Conservation (phyloP, 1,284 basidiomycete species). For the Amylostereum chailletii region DNA sequence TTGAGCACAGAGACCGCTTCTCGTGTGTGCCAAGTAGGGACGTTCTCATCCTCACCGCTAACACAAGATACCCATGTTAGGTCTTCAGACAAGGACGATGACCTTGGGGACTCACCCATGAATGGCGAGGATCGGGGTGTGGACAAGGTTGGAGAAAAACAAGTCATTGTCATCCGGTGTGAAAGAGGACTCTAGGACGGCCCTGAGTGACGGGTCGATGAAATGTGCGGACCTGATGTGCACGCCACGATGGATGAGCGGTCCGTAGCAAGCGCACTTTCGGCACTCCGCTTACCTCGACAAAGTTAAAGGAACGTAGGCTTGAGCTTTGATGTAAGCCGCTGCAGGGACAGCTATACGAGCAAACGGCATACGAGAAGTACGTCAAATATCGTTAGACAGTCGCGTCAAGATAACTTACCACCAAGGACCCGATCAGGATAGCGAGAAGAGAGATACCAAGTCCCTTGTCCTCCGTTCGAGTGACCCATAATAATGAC, state of each 20-base stretch:
- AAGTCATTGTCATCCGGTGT: slow-evolving; percentile 84
- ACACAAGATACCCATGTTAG: background rate
- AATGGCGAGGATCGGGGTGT: slow-evolving; percentile 64
- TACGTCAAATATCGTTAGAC: too few relatives aligned
- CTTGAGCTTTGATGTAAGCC: slow-evolving; percentile 77
- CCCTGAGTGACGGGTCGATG: slow-evolving; percentile 65
- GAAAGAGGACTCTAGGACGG: slow-evolving; percentile 64
- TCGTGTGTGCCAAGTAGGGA: slow-evolving; percentile 74
- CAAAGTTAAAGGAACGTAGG: slow-evolving; percentile 70
- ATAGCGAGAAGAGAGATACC: slow-evolving; percentile 69
- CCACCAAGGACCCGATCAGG: slow-evolving; percentile 71
- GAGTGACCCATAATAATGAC: slow-evolving; percentile 79
- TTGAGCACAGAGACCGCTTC: slow-evolving; percentile 49
- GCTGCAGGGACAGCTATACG: slow-evolving; percentile 58
- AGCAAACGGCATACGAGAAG: slow-evolving; percentile 3
- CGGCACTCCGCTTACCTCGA: slow-evolving; percentile 32
- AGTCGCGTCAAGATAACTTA: slow-evolving; percentile 13
- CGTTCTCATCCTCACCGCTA: slow-evolving; percentile 69
- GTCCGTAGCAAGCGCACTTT: too few relatives aligned
- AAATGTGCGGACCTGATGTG: slow-evolving; percentile 54
- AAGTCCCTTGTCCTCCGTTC: slow-evolving; percentile 88
- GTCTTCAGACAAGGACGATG: background rate
- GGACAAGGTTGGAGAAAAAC: slow-evolving; percentile 68
- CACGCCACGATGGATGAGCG: background rate
- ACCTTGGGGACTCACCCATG: slow-evolving; percentile 51